phyloP scores from a whole-genome alignment of 345 rosid species.

The Pelargonium nanum region DNA sequence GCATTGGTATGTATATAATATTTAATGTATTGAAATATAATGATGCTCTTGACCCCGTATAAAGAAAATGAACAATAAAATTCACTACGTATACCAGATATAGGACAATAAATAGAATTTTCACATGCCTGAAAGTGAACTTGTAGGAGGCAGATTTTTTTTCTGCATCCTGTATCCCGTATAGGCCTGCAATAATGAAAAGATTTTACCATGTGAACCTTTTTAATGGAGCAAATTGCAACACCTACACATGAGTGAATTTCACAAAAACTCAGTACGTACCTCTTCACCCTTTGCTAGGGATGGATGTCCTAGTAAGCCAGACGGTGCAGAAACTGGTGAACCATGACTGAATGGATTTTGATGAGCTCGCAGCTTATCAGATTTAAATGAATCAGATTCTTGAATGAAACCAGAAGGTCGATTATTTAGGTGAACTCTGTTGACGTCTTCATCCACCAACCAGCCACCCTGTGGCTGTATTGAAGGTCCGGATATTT shows the following conservation, averaged over 20 bases:
- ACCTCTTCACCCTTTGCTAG: conserved; percentile 76
- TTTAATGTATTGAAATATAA: too few species aligned
- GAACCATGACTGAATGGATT: conserved; percentile 32
- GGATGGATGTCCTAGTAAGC: conserved; percentile 29
- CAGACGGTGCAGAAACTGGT: conserved; percentile 27
- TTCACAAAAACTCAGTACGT: conserved; percentile 13
- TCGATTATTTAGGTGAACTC: conserved; percentile 19
- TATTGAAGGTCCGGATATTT: conserved; percentile 26
- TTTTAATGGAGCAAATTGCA: background rate
- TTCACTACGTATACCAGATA: background rate
- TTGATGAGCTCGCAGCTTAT: conserved; percentile 32
- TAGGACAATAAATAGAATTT: conserved; percentile 1
- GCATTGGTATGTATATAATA: too few species aligned
- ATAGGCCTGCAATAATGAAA: conserved; percentile 27
- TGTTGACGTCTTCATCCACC: conserved; percentile 50
- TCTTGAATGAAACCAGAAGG: conserved; percentile 28
- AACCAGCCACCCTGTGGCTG: conserved; percentile 62
- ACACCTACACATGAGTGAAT: background rate
- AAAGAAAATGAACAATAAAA: too few species aligned
- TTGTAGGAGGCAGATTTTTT: conserved; percentile 30
- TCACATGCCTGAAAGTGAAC: conserved; percentile 42
- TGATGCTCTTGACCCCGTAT: too few species aligned
- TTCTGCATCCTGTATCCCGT: conserved; percentile 34
- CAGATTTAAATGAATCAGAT: conserved; percentile 33
- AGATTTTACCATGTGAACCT: background rate